Evolutionary conservation across 805 yeast genomes (phyloP), one percentile per base, ranked within the genome.

Genomic region (Yamadazyma philogaea): DNA sequence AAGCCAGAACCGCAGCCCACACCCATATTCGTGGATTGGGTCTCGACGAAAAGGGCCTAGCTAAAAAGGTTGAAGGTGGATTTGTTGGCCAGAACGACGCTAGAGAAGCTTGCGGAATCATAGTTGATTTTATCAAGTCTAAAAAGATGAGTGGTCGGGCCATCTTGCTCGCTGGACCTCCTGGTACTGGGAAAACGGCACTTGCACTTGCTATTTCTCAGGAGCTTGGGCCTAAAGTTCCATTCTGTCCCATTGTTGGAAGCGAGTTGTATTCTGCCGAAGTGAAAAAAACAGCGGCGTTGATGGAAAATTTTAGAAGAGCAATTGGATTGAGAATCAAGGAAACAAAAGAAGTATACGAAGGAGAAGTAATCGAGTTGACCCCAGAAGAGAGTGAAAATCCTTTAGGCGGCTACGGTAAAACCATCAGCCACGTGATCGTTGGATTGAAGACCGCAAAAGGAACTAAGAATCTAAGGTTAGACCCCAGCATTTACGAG

Each of bases 131-230:
- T 66, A 88, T 93, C 68, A 90, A 89, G 66, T 82, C 87, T 24
- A 88, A 87, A 56, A 87, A 83, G 64, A 85, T 93, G 83, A 84
- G 95, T 39, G 99, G 99, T 21, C 86, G 91, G 58, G 98, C 96
- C n/a, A 81, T 93, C 39, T 67, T 93, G 46, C 74, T 93, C 42
- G 98, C 99, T 0, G 99, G 99, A 40, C 95, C 96, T 5, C 98
- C 99, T 7, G 96, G 98, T 0, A 91, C 98, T 5, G 99, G 99
- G 60, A 93, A 93, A 63, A 93, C 99, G 2, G 99, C 99, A 1
- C 75, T 93, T 56, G 98, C 98, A 0, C 74, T 93, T 55, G 99
- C 97, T 1, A 82, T 93, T 43, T 87, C 97, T 3, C 98, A 93
- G 62, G 96, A 88, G 61, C 74, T 93, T 54, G 99, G 99, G 4